Evolutionary conservation across 2,329 filamentous ascomycete species (phyloP).

Genomic region (Podosphaera xanthii): DNA sequence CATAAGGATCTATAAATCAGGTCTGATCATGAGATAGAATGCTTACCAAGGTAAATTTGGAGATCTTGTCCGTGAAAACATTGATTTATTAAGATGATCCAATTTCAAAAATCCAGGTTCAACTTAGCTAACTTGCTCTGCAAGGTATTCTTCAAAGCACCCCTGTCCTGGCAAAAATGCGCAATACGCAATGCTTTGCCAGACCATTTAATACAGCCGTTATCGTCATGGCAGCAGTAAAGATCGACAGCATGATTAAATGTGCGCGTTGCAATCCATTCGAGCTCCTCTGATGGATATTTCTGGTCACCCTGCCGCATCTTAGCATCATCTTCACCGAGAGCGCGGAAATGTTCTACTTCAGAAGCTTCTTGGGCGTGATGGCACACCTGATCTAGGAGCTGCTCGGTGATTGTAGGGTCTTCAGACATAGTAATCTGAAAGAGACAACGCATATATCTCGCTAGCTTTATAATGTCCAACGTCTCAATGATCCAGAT

Average conservation of each 20-base stretch:
- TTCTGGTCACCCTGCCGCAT: slow-evolving; percentile 18
- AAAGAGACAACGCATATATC: slow-evolving; percentile 61
- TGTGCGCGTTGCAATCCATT: slow-evolving; percentile 48
- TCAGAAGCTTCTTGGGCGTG: slow-evolving; percentile 28
- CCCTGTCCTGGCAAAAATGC: slow-evolving; percentile 13
- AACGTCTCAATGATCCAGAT: slow-evolving; percentile 34
- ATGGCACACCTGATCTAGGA: slow-evolving; percentile 38
- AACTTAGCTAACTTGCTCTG: slow-evolving; percentile 12
- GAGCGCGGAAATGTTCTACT: slow-evolving; percentile 17
- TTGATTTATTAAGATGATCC: neutral
- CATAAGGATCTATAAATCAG: neutral
- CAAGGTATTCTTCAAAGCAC: slow-evolving; percentile 11
- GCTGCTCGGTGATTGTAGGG: slow-evolving; percentile 26
- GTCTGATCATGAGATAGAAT: neutral
- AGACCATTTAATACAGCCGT: slow-evolving; percentile 24
- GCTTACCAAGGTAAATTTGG: no score
- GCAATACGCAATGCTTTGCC: slow-evolving; percentile 16
- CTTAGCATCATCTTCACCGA: neutral
- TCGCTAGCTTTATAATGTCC: slow-evolving; percentile 37
- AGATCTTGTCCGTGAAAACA: neutral
- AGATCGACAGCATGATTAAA: slow-evolving; percentile 52
- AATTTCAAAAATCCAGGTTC: slow-evolving; percentile 9
- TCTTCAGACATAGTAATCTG: slow-evolving; percentile 37
- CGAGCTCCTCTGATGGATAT: slow-evolving; percentile 45
- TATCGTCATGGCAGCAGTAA: slow-evolving; percentile 31